phyloP scores from a whole-genome alignment of 2,329 filamentous ascomycete species.

The Xylariaceae sp. region DNA sequence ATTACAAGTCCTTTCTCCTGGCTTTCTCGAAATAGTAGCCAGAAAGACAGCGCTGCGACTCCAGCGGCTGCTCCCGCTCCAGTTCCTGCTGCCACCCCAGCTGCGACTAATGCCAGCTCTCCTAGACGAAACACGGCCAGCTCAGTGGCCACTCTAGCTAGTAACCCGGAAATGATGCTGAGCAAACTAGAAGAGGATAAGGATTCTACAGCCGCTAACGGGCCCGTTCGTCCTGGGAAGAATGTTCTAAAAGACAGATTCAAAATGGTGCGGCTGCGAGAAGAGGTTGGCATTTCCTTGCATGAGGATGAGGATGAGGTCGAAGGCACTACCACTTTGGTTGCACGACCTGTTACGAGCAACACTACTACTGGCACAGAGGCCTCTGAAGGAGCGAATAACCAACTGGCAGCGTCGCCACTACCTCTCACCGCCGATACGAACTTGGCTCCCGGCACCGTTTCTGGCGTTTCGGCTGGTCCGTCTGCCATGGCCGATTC shows the following conservation, averaged over 20 bases:
- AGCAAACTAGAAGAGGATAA: constrained; percentile 69
- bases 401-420: constrained; percentile 38
- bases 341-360: constrained; percentile 18
- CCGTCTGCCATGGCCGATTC: constrained; percentile 64
- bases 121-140: constrained; percentile 69
- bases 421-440: constrained; percentile 62
- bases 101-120: constrained; percentile 38
- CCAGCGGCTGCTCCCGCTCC: constrained; percentile 38
- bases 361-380: constrained; percentile 28
- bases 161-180: constrained; percentile 75
- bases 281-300: constrained; percentile 57
- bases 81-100: constrained; percentile 38
- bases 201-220: constrained; percentile 42
- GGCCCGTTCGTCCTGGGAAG: constrained; percentile 44
- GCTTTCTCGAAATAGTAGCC: constrained; percentile 64
- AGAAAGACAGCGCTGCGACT: constrained; percentile 49
- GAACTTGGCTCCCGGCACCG: constrained; percentile 76
- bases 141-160: constrained; percentile 71
- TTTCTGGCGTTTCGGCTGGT: constrained; percentile 71
- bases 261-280: constrained; percentile 68
- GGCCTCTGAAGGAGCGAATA: constrained; percentile 24
- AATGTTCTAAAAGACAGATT: constrained; percentile 73
- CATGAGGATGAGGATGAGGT: constrained; percentile 50
- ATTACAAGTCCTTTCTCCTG: constrained; percentile 84
- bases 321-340: constrained; percentile 31